These are phyloP conservation scores for Suhomyces emberorum DNA, from an alignment of 805 yeast genomes.

Conservation along the genomic window DNA sequence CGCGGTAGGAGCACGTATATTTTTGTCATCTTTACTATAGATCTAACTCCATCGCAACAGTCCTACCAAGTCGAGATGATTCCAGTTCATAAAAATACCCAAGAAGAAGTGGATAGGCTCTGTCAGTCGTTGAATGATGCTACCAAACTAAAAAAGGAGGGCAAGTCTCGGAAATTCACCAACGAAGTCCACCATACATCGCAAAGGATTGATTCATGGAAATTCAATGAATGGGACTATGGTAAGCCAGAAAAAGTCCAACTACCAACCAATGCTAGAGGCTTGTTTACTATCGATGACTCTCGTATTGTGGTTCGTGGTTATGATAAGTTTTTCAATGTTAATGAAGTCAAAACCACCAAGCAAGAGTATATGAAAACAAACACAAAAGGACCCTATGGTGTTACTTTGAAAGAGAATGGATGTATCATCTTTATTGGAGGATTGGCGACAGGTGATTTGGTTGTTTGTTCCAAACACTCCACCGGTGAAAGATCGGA, in stretches of 20 bases:
- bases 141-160: slow-evolving; percentile 16
- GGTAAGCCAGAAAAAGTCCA: slow-evolving; percentile 43
- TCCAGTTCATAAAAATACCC: slow-evolving; percentile 6
- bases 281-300: slow-evolving; percentile 58
- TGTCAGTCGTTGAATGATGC: slow-evolving; percentile 17
- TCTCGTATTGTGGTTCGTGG: slow-evolving; percentile 71
- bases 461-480: slow-evolving; percentile 89
- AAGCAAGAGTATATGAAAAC: slow-evolving; percentile 43
- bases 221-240: slow-evolving; percentile 88
- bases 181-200: slow-evolving; percentile 10
- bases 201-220: slow-evolving; percentile 50
- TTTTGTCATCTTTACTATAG: neutral
- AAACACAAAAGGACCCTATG: slow-evolving; percentile 70
- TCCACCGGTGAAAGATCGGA: slow-evolving; percentile 70
- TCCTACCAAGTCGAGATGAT: too few relatives aligned
- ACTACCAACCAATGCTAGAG: slow-evolving; percentile 79
- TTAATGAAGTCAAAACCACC: slow-evolving; percentile 60
- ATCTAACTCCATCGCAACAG: neutral
- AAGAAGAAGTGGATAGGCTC: slow-evolving; percentile 16
- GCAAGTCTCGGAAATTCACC: slow-evolving; percentile 18
- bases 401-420: slow-evolving; percentile 80
- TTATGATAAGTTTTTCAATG: slow-evolving; percentile 89
- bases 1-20: neutral
- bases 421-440: slow-evolving; percentile 89
- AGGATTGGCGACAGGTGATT: slow-evolving; percentile 69